Base-by-base conservation (phyloP, 2,329 filamentous ascomycete genomes). In the Neonectria hederae region DNA sequence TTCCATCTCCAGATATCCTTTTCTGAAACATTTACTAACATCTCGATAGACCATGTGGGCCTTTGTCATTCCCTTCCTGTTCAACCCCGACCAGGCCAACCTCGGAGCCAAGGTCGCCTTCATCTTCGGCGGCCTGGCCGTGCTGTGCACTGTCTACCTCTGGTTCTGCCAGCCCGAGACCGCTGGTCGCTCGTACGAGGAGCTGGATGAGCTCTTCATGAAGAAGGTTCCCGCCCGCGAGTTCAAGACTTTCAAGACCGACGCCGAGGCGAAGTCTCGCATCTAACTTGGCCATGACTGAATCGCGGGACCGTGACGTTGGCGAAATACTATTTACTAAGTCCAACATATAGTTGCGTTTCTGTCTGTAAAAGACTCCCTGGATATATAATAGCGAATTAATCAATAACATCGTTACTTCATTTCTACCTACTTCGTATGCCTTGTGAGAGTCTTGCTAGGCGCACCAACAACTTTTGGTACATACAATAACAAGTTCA, bases 151-250 rank as follows among this genome's bases (percentile, higher is more conserved):
- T 10, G 65, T 77, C n/a, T 79, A 74, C 65, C 40, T 81, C 17
- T 74, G 73, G 70, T 75, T 76, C 58, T 76, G 67, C 57, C 73
- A 80, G 77, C 83, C 83, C 7, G 76, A 78, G 66, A 74, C 72
- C 9, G 66, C 68, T 5, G 61, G 65, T 1, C 68, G 72, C 7
- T 69, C 72, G 0, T 74, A 72, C 45, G 69, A 75, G 64, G 72
- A 75, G 40, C 30, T 75, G 19, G 72, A 75, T 52, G 72, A 74
- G 45, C 69, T 74, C 60, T 75, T 75, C 26, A 63, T 69, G 28
- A 72, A 74, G 63, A 59, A 65, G 11, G 56, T 75, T 8, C 67
- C 72, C 1, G 66, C 73, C 3, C 69, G 73, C 22, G 49, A 71
- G 43, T 76, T 76, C 58, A 73, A 73, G 69, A 24, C 9, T 1